Evolutionary conservation across 73 alveolate genomes (phyloP).

Genomic region (Paramecium sexaurelia): DNA sequence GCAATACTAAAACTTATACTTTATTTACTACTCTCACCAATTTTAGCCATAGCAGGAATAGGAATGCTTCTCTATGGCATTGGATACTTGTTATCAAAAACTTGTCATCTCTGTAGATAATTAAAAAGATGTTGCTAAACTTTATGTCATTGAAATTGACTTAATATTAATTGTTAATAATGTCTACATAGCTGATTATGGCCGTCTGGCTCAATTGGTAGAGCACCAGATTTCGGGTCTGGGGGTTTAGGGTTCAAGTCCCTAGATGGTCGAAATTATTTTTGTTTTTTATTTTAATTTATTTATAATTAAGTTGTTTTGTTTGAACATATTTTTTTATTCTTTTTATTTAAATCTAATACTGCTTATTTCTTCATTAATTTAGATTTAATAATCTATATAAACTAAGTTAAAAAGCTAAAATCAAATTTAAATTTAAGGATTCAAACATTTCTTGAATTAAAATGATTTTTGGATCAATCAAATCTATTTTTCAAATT

Average conservation of each 20-base stretch:
- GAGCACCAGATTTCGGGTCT: conserved; percentile 76
- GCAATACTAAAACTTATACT: neutral
- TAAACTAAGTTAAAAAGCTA: too few species aligned
- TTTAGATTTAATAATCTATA: too few species aligned
- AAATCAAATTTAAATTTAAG: too few species aligned
- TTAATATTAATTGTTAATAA: neutral
- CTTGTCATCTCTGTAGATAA: conserved; percentile 59
- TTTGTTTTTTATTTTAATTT: conserved; percentile 10
- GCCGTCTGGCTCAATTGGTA: conserved; percentile 76
- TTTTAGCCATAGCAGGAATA: neutral
- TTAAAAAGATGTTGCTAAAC: neutral
- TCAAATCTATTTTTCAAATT: too few species aligned
- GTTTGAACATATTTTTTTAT: neutral
- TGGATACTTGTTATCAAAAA: conserved; percentile 58
- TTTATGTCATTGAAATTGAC: neutral
- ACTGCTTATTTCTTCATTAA: too few species aligned
- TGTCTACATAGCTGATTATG: neutral
- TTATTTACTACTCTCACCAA: neutral
- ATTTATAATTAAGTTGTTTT: neutral
- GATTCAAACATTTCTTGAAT: too few species aligned
- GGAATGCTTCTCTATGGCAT: conserved; percentile 57
- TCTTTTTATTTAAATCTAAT: too few species aligned
- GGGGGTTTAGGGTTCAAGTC: conserved; percentile 76
- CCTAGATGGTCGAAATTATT: conserved; percentile 73
- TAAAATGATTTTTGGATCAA: too few species aligned